Evolutionary conservation across 108 stramenopile species (phyloP).

Genomic region (Nitzschia sp.): DNA sequence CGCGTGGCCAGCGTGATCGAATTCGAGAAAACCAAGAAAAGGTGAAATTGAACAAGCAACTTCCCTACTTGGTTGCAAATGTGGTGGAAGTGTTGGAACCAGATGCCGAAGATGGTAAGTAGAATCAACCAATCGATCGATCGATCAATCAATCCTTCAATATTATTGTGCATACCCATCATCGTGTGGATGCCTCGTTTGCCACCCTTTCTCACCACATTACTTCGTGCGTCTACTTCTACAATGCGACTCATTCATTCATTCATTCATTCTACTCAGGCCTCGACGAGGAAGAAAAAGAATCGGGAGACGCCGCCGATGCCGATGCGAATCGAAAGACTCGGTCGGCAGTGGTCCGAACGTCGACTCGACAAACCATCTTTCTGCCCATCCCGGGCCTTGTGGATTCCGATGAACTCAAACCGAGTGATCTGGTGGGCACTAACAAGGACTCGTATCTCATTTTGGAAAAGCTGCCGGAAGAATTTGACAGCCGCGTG

Average conservation of each 20-base stretch:
- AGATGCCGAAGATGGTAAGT: constrained; percentile 93
- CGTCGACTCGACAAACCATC: constrained; percentile 94
- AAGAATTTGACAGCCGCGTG: constrained; percentile 98
- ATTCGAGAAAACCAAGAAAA: constrained; percentile 99
- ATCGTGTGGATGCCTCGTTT: too few relatives aligned
- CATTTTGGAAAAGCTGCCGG: constrained; percentile 98
- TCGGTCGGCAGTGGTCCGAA: constrained; percentile 83
- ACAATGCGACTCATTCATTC: too few relatives aligned
- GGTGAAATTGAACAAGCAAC: constrained; percentile 99
- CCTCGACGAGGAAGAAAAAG: constrained; percentile 68
- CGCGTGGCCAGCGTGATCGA: constrained; percentile 85
- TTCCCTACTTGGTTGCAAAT: constrained; percentile 99
- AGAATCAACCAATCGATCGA: background rate
- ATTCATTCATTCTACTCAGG: constrained; percentile 20
- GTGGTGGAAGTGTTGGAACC: constrained; percentile 93
- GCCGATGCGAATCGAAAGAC: constrained; percentile 78
- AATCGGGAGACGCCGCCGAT: constrained; percentile 73
- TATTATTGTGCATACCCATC: background rate
- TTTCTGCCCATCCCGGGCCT: constrained; percentile 98
- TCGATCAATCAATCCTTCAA: background rate
- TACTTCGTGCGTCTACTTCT: too few relatives aligned
- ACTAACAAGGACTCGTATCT: constrained; percentile 99
- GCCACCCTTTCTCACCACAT: too few relatives aligned
- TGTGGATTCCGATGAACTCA: constrained; percentile 93
- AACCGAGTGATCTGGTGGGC: constrained; percentile 97